Conservation (phyloP, 768 basidiomycete genomes). For the Ramaria rubella region DNA sequence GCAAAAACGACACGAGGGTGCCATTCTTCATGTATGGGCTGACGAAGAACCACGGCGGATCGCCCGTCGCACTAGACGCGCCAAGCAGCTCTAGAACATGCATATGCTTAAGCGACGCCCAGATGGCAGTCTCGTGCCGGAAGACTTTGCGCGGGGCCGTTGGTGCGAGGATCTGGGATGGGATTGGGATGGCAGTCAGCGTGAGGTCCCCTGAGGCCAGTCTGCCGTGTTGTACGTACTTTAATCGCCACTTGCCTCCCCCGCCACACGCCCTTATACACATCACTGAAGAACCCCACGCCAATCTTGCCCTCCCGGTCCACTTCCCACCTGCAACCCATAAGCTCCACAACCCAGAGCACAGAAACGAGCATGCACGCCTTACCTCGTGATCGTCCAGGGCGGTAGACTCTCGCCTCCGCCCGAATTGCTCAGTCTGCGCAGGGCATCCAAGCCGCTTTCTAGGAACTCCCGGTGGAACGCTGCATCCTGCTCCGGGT, state of each 20-base stretch:
- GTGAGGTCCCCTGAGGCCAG: constrained; percentile 11
- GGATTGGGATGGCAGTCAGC: neutral
- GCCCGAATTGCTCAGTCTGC: constrained; percentile 44
- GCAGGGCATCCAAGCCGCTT: constrained; percentile 62
- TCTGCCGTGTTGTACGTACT: constrained; percentile 26
- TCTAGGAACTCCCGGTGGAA: constrained; percentile 68
- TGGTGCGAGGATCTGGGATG: constrained; percentile 35
- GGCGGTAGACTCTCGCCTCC: constrained; percentile 42
- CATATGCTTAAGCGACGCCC: constrained; percentile 61
- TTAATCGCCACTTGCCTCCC: constrained; percentile 64
- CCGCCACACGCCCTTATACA: constrained; percentile 72
- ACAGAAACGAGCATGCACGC: neutral
- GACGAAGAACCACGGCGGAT: constrained; percentile 75
- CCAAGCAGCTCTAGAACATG: constrained; percentile 72
- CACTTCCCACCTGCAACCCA: constrained; percentile 54
- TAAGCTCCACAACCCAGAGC: neutral
- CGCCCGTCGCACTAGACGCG: constrained; percentile 63
- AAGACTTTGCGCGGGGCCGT: constrained; percentile 59
- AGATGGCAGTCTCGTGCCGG: constrained; percentile 61
- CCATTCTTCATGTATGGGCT: constrained; percentile 66
- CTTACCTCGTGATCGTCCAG: constrained; percentile 70
- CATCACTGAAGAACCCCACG: constrained; percentile 68
- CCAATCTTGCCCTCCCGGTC: constrained; percentile 65
- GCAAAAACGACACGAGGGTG: constrained; percentile 54
- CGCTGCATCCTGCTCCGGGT: constrained; percentile 30